A percentile compares a stretch with the other conserved stretches of the same genome.
Conservation (phyloP, 2,329 filamentous ascomycete genomes). For the Tricladium varicosporioides region DNA sequence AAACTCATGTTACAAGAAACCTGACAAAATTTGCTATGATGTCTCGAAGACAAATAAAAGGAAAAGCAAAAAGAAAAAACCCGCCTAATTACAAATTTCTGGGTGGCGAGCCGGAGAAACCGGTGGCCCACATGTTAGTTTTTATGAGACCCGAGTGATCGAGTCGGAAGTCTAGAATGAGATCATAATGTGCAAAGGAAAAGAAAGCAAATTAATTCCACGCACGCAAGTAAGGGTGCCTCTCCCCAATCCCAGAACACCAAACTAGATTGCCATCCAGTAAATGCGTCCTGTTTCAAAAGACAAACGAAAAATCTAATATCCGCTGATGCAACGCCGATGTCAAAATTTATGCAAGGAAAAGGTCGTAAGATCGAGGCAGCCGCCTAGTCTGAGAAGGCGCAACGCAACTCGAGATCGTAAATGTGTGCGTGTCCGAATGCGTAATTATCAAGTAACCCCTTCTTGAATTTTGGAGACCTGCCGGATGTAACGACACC, state of each 20-base stretch:
- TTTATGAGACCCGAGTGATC: conserved; percentile 23
- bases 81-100: conserved; percentile 38
- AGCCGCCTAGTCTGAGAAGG: conserved; percentile 26
- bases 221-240: conserved; percentile 30
- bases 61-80: conserved; percentile 33
- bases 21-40: not conserved
- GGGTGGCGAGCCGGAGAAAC: conserved; percentile 29
- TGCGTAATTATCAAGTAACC: conserved; percentile 29
- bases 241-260: conserved; percentile 35
- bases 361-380: conserved; percentile 38
- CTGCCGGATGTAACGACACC: conserved; percentile 24
- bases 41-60: conserved; percentile 26
- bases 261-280: conserved; percentile 35
- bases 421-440: conserved; percentile 25
- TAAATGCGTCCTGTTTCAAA: conserved; percentile 36
- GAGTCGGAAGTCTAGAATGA: conserved; percentile 28
- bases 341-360: conserved; percentile 22
- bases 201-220: conserved; percentile 26
- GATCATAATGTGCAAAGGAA: conserved; percentile 31
- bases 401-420: conserved; percentile 38
- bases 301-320: conserved; percentile 33
- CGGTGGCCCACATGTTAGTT: conserved; percentile 29
- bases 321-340: conserved; percentile 34
- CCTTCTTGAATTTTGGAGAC: conserved; percentile 23
- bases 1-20: conserved; percentile 37